Percentiles rank a stretch among this genome's conserved stretches.
Evolutionary conservation across 2,329 filamentous ascomycete species (phyloP).

Genomic region (Cryphonectria nitschkei): DNA sequence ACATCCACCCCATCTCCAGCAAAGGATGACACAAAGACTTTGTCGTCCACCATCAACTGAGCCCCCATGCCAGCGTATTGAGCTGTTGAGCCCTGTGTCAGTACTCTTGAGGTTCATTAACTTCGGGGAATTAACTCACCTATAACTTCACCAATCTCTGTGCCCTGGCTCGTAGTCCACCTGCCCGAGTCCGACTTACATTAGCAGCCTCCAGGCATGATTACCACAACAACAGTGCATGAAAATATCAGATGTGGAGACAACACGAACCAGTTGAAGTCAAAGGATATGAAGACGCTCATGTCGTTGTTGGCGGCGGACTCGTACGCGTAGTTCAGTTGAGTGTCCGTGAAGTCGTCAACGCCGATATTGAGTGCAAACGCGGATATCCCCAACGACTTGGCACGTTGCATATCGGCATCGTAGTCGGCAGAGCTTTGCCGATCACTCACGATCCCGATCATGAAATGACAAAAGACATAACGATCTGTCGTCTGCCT

Average conservation of each 20-base stretch:
- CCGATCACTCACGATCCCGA: slow-evolving; percentile 50
- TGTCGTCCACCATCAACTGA: slow-evolving; percentile 53
- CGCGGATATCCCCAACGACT: slow-evolving; percentile 35
- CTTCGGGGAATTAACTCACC: not conserved
- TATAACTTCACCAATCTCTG: slow-evolving; percentile 49
- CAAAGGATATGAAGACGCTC: slow-evolving; percentile 61
- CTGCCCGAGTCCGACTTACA: slow-evolving; percentile 42
- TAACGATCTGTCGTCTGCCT: slow-evolving; percentile 30
- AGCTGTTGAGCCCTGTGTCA: slow-evolving; percentile 29
- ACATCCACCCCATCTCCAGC: slow-evolving; percentile 51
- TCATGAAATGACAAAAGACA: slow-evolving; percentile 51
- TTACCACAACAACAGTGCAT: not conserved
- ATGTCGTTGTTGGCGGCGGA: slow-evolving; percentile 51
- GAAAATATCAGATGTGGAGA: not conserved
- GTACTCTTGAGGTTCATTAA: not conserved
- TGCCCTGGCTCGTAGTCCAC: slow-evolving; percentile 43
- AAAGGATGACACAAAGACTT: slow-evolving; percentile 59
- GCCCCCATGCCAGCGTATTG: slow-evolving; percentile 48
- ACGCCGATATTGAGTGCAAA: slow-evolving; percentile 38
- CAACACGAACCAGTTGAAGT: slow-evolving; percentile 54
- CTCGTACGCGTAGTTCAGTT: slow-evolving; percentile 53
- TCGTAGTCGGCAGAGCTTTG: slow-evolving; percentile 49
- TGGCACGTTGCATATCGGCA: slow-evolving; percentile 35
- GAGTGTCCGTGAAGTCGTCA: slow-evolving; percentile 48
- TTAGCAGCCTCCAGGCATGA: not conserved